phyloP scores from a whole-genome alignment of 1,139 yeast genomes.

The Geotrichum klebahnii region DNA sequence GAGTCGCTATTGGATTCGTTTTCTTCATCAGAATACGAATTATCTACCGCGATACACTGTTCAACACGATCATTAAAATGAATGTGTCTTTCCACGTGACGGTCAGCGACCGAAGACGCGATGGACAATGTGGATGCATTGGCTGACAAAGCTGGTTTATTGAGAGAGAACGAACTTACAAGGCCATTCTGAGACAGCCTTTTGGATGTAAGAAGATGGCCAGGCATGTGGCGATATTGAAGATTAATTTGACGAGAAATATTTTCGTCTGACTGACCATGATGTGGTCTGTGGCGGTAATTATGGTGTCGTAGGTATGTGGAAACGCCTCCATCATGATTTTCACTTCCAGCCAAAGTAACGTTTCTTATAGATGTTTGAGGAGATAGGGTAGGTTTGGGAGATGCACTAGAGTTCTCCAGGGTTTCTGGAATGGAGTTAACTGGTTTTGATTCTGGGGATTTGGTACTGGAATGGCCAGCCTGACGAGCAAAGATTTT shows the following conservation, averaged over 20 bases:
- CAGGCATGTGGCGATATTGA: slow-evolving; percentile 31
- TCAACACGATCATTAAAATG: slow-evolving; percentile 92
- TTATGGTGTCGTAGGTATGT: slow-evolving; percentile 40
- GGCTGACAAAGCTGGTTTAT: neutral
- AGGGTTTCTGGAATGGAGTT: neutral
- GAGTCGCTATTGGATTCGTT: slow-evolving; percentile 38
- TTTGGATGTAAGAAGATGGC: slow-evolving; percentile 15
- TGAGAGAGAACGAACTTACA: slow-evolving; percentile 15
- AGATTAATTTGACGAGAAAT: slow-evolving; percentile 37
- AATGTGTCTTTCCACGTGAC: slow-evolving; percentile 50
- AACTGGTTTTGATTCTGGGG: slow-evolving; percentile 1
- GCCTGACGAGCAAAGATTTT: slow-evolving; percentile 52
- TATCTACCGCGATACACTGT: slow-evolving; percentile 76
- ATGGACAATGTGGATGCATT: slow-evolving; percentile 23
- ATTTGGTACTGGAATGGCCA: slow-evolving; percentile 8
- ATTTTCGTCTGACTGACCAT: slow-evolving; percentile 33
- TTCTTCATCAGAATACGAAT: slow-evolving; percentile 42
- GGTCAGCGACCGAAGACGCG: slow-evolving; percentile 18
- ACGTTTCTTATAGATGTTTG: neutral
- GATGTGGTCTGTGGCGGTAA: slow-evolving; percentile 38
- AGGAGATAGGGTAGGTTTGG: slow-evolving; percentile 21
- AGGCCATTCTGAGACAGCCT: neutral
- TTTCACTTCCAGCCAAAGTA: neutral
- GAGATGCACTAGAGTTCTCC: neutral
- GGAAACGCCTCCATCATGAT: slow-evolving; percentile 25